Base-by-base conservation (phyloP, 2,329 filamentous ascomycete genomes). In the Clarireedia monteithiana region DNA sequence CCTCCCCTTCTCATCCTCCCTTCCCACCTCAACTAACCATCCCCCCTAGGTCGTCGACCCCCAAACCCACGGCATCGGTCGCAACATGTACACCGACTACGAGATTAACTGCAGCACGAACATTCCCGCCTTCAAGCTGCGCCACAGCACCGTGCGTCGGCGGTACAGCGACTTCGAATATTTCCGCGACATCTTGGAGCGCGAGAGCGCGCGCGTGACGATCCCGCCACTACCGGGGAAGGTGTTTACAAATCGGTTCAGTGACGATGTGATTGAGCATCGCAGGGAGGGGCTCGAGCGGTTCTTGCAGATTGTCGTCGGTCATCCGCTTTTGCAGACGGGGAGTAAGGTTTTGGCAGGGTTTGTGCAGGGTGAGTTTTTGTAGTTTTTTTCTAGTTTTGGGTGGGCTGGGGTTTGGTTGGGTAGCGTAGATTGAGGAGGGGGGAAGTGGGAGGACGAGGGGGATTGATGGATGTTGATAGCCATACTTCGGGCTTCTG, bases 81-180 rank as follows among this genome's bases (percentile, higher is more conserved):
- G 94, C 65, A 83, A 84, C 76, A 96, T 96, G 91, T 97, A 97
- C 78, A 99, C 94, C 54, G 94, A 95, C 74, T 99, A 97, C 79
- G 91, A 97, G 74, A 96, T 99, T 69, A 82, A 95, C 66, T 96
- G 94, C 77, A 86, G 89, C 67, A 99, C 94, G 74, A 99, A 99
- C 76, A 99, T 99, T 70, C 94, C 94, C 57, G 91, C 94, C 66
- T 99, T 99, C 82, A 97, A 97, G 77, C 84, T 96, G 66, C 90
- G 91, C 64, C 83, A 88, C 70, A 91, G 85, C 62, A 83, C 85
- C 64, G 94, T 99, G 60, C 90, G 91, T 64, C 85, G 94, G 60
- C 89, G 94, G 52, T 99, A 99, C 78, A 94, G 88, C 56, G 94
- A 99, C 73, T 99, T 99, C 72, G 94, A 99, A 76, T 92, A 96